phyloP scores from a whole-genome alignment of 441 rosid genomes.

The Jatropha podagrica region DNA sequence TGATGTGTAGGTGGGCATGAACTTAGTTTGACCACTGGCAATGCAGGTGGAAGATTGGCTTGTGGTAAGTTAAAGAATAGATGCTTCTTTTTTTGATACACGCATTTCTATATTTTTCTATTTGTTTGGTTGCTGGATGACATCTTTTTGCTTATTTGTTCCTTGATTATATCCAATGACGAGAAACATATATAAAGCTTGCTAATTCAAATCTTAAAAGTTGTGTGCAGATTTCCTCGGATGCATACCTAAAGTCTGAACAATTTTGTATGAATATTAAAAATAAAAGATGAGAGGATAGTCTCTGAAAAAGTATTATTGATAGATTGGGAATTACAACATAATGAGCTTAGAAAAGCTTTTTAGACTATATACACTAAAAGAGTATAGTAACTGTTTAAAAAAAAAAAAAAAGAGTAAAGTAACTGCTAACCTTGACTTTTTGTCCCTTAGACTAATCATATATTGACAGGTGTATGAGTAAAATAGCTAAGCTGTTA shows the following conservation, averaged over 20 bases:
- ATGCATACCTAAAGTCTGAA: background rate
- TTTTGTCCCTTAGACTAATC: too few species aligned
- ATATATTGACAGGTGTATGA: too few species aligned
- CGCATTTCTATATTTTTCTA: background rate
- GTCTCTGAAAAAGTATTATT: too few species aligned
- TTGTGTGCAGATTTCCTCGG: background rate
- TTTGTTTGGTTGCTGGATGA: background rate
- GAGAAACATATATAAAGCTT: background rate
- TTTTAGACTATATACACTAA: too few species aligned
- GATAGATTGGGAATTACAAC: too few species aligned
- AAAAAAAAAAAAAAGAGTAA: too few species aligned
- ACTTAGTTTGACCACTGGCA: slow-evolving; percentile 89
- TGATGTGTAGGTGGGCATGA: slow-evolving; percentile 80
- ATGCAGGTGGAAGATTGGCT: slow-evolving; percentile 98
- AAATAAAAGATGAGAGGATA: too few species aligned
- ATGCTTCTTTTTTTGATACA: background rate
- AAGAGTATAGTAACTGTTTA: too few species aligned
- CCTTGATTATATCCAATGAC: background rate
- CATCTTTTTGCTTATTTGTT: slow-evolving; percentile 8
- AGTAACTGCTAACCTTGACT: too few species aligned
- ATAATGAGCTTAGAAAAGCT: too few species aligned
- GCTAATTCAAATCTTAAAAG: background rate
- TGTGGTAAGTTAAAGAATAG: slow-evolving; percentile 58
- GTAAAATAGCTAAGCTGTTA: too few species aligned
- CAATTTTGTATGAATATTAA: too few species aligned